Base-by-base conservation (phyloP, 2,329 filamentous ascomycete species). In the Venturia pyrina region DNA sequence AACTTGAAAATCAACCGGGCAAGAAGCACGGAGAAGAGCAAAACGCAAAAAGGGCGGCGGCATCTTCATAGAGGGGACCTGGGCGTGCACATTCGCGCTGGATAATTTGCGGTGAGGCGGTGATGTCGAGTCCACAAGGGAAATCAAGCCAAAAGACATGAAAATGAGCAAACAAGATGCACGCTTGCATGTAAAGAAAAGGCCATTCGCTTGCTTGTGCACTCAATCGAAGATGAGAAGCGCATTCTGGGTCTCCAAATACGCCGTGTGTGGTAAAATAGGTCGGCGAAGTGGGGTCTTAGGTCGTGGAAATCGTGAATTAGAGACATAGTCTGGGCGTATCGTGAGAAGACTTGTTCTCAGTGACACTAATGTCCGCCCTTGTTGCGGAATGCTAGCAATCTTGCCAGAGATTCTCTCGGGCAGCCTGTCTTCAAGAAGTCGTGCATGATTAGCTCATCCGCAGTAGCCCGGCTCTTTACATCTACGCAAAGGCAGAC, bases 401-500 rank as follows among this genome's bases (percentile, higher is more conserved):
- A 80, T 73, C 96, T 93, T 21, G 92, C 87, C 70, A 99, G 81
- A 76, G 90, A 96, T 60, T 83, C 84, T 66, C 95, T 81, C 65
- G 88, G 87, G 80, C 93, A 98, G 24, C 95, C 93, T 72, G 90
- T 90, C 81, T 93, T 92, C 74, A 99, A 79, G 81, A 99, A 99
- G 72, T 98, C 95, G 75, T 98, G 93, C 68, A 88, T 86, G 68
- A 98, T 81, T 62, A 99, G 82, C 78, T 99, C 95, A 68, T 91
- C 86, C 0, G 95, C 92, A 34, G 91, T 96, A 15, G 95, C 95
- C 75, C 95, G 87, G 75, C 89, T 93, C 82, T 93, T 93, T 73
- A 99, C 93, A 73, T 98, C 93, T 60, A 99, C 95, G 72, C 95
- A 98, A 60, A 99, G 83, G 78, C 95, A 99, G 69, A 97, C 93